Evolutionary conservation across 805 yeast genomes (phyloP).

Genomic region (Candida schatavii): DNA sequence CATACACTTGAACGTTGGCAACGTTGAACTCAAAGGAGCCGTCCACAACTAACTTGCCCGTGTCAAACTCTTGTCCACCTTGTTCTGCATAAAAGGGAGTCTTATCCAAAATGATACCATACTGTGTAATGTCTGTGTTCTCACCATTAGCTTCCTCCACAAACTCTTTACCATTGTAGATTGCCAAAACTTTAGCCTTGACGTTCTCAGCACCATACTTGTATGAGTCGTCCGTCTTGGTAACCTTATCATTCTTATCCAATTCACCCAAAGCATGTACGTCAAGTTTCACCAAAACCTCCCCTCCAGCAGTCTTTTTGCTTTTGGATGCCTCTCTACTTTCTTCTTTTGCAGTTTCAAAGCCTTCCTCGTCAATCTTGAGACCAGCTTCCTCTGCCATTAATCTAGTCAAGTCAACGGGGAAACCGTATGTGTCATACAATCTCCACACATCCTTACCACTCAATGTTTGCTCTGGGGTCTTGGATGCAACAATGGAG

Average conservation of each 20-base stretch:
- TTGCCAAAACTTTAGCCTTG: slow-evolving; percentile 65
- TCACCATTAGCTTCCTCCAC: slow-evolving; percentile 41
- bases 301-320: slow-evolving; percentile 59
- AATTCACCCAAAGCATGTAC: slow-evolving; percentile 84
- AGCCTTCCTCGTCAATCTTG: slow-evolving; percentile 86
- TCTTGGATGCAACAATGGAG: slow-evolving; percentile 75
- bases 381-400: slow-evolving; percentile 99
- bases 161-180: slow-evolving; percentile 66
- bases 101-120: slow-evolving; percentile 81
- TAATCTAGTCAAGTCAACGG: slow-evolving; percentile 93
- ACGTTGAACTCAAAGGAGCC: slow-evolving; percentile 86
- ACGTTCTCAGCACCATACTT: slow-evolving; percentile 76
- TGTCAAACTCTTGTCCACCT: slow-evolving; percentile 98
- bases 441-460: slow-evolving; percentile 98
- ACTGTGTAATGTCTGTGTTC: slow-evolving; percentile 43
- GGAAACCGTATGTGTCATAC: slow-evolving; percentile 98
- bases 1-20: slow-evolving; percentile 87
- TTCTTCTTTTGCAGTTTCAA: slow-evolving; percentile 84
- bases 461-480: slow-evolving; percentile 70
- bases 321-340: slow-evolving; percentile 96
- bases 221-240: slow-evolving; percentile 78
- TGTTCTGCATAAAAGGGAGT: slow-evolving; percentile 98
- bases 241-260: slow-evolving; percentile 49
- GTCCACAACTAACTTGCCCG: slow-evolving; percentile 88
- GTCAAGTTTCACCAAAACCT: slow-evolving; percentile 71